phyloP scores from a whole-genome alignment of 2,329 filamentous ascomycete genomes.

The Stylonectria norvegica region DNA sequence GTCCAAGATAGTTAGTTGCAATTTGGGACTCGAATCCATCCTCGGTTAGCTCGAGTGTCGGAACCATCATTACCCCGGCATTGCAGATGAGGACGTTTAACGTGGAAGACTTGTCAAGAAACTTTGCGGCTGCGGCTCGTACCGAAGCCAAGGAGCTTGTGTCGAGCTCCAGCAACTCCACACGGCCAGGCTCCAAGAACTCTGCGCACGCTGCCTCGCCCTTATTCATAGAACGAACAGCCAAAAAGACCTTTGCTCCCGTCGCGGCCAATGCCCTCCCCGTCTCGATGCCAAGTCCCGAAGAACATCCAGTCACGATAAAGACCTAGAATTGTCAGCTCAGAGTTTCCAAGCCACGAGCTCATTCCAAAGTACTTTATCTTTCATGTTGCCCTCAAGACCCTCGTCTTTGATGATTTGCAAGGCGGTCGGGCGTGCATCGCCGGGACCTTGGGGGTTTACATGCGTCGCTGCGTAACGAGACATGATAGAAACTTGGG shows the following conservation, averaged over 20 bases:
- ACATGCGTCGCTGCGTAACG: constrained; percentile 3
- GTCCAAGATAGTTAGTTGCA: constrained; percentile 49
- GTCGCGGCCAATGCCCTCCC: constrained; percentile 41
- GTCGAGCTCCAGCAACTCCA: constrained; percentile 21
- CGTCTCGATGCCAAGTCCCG: constrained; percentile 44
- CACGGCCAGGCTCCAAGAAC: constrained; percentile 12
- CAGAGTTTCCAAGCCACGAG: constrained; percentile 6
- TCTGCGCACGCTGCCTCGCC: constrained; percentile 9
- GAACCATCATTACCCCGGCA: constrained; percentile 23
- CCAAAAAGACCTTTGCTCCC: constrained; percentile 21
- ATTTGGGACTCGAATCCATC: constrained; percentile 40
- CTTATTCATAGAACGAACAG: constrained; percentile 19
- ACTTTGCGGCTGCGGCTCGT: constrained; percentile 14
- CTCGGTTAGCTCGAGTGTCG: constrained; percentile 3
- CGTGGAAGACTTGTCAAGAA: constrained; percentile 11
- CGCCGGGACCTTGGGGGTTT: constrained; percentile 19
- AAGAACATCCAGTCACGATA: constrained; percentile 41
- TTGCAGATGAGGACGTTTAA: constrained; percentile 21
- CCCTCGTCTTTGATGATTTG: constrained; percentile 37
- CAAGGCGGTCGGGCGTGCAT: constrained; percentile 37
- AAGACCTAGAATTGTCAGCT: constrained; percentile 20
- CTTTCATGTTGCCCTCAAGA: constrained; percentile 28
- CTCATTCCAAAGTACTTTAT: constrained; percentile 11
- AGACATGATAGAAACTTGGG: too few species aligned
- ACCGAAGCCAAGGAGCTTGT: constrained; percentile 20